Percentiles rank a stretch among this genome's conserved stretches.
Evolutionary conservation across 2,329 filamentous ascomycete species (phyloP).

Genomic region (Colletotrichum gigasporum): DNA sequence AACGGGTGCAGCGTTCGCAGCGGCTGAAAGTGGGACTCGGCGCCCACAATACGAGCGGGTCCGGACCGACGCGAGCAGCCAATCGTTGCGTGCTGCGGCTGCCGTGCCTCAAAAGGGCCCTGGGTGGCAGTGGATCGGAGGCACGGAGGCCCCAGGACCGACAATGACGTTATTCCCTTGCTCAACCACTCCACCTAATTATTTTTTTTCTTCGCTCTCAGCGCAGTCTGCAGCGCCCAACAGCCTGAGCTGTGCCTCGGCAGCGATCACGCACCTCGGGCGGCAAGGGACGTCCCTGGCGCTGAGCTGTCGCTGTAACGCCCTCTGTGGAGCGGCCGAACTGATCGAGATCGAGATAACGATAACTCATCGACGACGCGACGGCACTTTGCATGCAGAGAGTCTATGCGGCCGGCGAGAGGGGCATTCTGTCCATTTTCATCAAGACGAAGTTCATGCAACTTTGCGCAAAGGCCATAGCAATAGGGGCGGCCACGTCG

Average conservation of each 20-base stretch:
- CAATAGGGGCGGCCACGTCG: too few relatives aligned
- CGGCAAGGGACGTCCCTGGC: conserved; percentile 9
- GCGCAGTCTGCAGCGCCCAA: not conserved
- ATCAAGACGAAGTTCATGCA: conserved; percentile 4
- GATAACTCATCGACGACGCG: conserved; percentile 12
- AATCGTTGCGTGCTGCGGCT: too few relatives aligned
- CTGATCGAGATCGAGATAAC: conserved; percentile 26
- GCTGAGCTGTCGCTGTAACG: not conserved
- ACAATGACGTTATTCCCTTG: conserved; percentile 6
- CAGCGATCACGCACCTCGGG: not conserved
- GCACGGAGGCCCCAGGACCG: not conserved
- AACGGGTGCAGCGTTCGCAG: too few relatives aligned
- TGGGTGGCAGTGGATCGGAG: not conserved
- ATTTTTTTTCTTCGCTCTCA: not conserved
- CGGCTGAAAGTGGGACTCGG: not conserved
- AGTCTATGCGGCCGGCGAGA: conserved; percentile 8
- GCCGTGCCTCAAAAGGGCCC: too few relatives aligned
- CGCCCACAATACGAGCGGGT: not conserved
- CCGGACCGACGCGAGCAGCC: not conserved
- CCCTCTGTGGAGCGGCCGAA: not conserved
- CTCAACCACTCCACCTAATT: not conserved
- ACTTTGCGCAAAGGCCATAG: not conserved
- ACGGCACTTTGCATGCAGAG: not conserved
- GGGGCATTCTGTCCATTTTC: not conserved
- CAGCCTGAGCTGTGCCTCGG: not conserved